Percentiles rank a stretch among this genome's conserved stretches.
Conservation (phyloP, 2,329 filamentous ascomycete genomes). For the Botrytis porri region DNA sequence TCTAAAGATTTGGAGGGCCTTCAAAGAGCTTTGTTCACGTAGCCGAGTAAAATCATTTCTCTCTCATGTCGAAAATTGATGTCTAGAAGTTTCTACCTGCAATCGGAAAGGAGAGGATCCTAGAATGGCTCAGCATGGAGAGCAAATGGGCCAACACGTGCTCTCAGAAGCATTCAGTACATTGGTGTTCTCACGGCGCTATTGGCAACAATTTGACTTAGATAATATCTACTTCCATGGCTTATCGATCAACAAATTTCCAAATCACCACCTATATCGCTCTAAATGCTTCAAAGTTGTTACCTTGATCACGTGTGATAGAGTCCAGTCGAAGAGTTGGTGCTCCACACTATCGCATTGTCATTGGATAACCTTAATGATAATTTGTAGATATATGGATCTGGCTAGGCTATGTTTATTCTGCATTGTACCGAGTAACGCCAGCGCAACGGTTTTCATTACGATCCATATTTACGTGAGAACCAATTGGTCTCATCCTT, state of each 20-base stretch:
- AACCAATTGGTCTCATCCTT: neutral
- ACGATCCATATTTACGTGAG: neutral
- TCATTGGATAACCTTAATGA: no score
- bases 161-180: neutral
- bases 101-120: neutral
- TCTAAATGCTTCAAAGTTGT: neutral
- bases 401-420: neutral
- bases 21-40: no score
- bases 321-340: neutral
- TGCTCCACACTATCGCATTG: no score
- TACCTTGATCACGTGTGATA: neutral
- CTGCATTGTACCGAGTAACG: no score
- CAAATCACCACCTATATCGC: neutral
- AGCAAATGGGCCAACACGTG: neutral
- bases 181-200: neutral
- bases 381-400: neutral
- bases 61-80: neutral
- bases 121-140: neutral
- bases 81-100: neutral
- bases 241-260: neutral
- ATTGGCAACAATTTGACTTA: neutral
- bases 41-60: rapidly evolving
- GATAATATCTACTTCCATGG: neutral
- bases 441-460: neutral
- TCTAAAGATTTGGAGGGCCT: neutral